Evolutionary conservation across 805 yeast species (phyloP).

Genomic region (Ogataea philodendri): DNA sequence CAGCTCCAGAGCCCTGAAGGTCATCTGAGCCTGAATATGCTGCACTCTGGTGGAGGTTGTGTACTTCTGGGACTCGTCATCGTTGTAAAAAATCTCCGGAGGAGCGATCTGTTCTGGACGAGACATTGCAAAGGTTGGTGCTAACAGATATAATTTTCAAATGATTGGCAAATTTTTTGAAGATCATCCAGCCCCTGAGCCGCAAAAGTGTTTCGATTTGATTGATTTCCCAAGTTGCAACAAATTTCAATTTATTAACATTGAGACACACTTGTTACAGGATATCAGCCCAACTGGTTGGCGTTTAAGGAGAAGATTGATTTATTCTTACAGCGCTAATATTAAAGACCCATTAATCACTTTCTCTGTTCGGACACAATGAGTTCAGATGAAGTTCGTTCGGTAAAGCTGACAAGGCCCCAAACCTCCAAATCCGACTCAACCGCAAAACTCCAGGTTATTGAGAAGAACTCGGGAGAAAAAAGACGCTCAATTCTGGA

Average conservation of each 20-base stretch:
- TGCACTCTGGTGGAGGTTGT: constrained; percentile 95
- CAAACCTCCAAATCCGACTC: constrained; percentile 10
- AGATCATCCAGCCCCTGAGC: constrained; percentile 1
- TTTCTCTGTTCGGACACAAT: not conserved
- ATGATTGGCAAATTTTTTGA: constrained; percentile 2
- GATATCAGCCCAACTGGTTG: no score
- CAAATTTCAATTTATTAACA: no score
- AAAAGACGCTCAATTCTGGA: constrained; percentile 22
- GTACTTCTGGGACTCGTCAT: constrained; percentile 83
- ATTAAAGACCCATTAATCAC: not conserved
- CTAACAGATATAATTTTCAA: not conserved
- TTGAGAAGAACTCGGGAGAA: constrained; percentile 16
- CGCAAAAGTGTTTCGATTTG: constrained; percentile 1
- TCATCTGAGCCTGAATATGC: constrained; percentile 97
- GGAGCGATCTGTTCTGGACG: constrained; percentile 97
- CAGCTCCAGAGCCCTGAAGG: constrained; percentile 86
- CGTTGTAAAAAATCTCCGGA: constrained; percentile 93
- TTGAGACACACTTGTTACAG: no score
- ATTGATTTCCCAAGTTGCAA: no score
- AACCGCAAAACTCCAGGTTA: constrained; percentile 11
- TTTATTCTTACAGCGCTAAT: no score
- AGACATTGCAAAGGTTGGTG: constrained; percentile 79
- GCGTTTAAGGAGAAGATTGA: no score
- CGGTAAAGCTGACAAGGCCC: constrained; percentile 9
- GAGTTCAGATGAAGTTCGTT: constrained; percentile 1